phyloP scores from a whole-genome alignment of 2,329 filamentous ascomycete genomes.

The Epichloe bromicola region DNA sequence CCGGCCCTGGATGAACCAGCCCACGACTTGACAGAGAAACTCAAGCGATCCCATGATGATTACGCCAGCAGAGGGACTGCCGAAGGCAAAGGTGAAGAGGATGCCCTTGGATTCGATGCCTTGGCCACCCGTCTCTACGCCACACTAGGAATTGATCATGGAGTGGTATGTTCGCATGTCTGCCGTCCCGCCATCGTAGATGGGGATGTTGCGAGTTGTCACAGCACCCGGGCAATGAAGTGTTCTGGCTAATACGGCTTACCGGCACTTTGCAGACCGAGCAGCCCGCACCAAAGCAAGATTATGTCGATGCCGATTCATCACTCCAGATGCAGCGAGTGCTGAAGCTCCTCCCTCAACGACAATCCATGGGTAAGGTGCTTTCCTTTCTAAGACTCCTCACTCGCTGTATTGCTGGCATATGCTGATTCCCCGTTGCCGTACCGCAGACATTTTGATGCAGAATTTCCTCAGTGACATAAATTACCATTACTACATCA shows the following conservation, averaged over 20 bases:
- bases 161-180: constrained; percentile 1
- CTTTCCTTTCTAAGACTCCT: neutral
- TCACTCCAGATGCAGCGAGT: constrained; percentile 13
- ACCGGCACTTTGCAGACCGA: constrained; percentile 6
- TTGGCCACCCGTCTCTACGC: constrained; percentile 11
- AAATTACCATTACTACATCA: constrained; percentile 22
- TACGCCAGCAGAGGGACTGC: neutral
- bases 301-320: constrained; percentile 10
- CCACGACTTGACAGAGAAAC: constrained; percentile 3
- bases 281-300: constrained; percentile 7
- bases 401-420: neutral
- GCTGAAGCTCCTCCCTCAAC: constrained; percentile 13
- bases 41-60: constrained; percentile 2
- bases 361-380: constrained; percentile 14
- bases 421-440: neutral
- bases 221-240: neutral
- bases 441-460: constrained; percentile 15
- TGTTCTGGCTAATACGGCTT: neutral
- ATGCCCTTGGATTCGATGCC: constrained; percentile 8
- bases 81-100: constrained; percentile 1
- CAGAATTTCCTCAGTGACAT: constrained; percentile 17
- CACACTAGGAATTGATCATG: constrained; percentile 11
- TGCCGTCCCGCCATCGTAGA: neutral
- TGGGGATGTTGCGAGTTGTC: no score
- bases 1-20: neutral